A percentile compares a stretch with the other conserved stretches of the same genome.
Evolutionary conservation across 306 rosid genomes (phyloP).

Genomic region (Fragaria iinumae): DNA sequence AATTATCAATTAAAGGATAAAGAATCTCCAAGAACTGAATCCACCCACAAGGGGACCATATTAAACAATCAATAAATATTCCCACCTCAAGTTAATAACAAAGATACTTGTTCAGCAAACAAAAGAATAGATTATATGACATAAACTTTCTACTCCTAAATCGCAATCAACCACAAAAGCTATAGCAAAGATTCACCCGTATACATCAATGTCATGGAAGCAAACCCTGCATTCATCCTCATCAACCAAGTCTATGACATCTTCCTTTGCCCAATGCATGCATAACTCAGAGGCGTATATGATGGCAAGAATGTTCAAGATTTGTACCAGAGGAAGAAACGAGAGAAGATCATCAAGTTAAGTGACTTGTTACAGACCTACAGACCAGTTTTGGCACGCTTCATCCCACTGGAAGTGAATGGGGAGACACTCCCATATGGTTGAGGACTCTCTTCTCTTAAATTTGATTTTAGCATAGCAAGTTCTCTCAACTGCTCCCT

Average conservation of each 20-base stretch:
- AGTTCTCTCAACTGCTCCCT: constrained; percentile 86
- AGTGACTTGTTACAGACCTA: constrained; percentile 13
- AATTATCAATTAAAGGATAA: background rate
- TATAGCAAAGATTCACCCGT: constrained; percentile 33
- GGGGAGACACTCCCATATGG: constrained; percentile 81
- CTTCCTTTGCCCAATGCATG: constrained; percentile 34
- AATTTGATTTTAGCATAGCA: constrained; percentile 82
- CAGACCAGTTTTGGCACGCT: constrained; percentile 71
- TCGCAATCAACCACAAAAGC: constrained; percentile 33
- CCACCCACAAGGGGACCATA: constrained; percentile 3
- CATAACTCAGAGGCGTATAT: constrained; percentile 33
- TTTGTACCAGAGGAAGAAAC: background rate
- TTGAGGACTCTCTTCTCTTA: constrained; percentile 90
- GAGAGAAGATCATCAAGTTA: constrained; percentile 12
- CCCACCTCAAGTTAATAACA: constrained; percentile 3
- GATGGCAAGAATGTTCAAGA: constrained; percentile 27
- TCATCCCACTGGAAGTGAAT: constrained; percentile 66
- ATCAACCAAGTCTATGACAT: constrained; percentile 25
- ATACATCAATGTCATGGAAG: constrained; percentile 34
- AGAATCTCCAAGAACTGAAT: background rate
- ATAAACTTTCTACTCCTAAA: constrained; percentile 27
- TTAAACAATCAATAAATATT: constrained; percentile 12
- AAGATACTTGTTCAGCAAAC: constrained; percentile 27
- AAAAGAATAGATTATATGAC: constrained; percentile 18
- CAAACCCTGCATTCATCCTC: constrained; percentile 21